These are phyloP conservation scores for Saccharomycopsis phalli DNA, from an alignment of 1,139 yeast genomes.

Conservation along the genomic window DNA sequence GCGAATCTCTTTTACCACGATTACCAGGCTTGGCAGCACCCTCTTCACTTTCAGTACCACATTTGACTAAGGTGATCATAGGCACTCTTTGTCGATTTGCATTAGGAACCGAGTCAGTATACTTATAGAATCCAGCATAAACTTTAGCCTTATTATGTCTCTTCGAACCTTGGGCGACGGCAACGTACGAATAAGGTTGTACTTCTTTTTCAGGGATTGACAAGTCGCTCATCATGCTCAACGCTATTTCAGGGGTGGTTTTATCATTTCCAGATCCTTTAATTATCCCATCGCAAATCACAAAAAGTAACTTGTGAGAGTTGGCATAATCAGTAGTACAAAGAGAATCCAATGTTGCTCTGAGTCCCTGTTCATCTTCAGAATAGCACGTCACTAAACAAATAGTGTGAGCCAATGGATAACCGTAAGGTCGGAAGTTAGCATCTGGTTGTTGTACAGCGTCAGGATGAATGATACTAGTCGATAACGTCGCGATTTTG, in stretches of 20 bases:
- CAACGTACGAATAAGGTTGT: slow-evolving; percentile 75
- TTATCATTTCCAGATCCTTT: slow-evolving; percentile 87
- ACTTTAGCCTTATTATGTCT: slow-evolving; percentile 98
- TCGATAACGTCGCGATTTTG: slow-evolving; percentile 45
- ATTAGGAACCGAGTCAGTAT: slow-evolving; percentile 67
- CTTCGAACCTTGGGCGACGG: slow-evolving; percentile 87
- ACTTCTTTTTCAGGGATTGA: slow-evolving; percentile 65
- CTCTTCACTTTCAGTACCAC: slow-evolving; percentile 86
- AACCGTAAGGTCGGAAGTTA: slow-evolving; percentile 79
- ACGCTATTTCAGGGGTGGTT: slow-evolving; percentile 82
- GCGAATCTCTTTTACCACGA: slow-evolving; percentile 97
- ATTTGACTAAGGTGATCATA: slow-evolving; percentile 70
- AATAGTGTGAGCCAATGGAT: slow-evolving; percentile 78
- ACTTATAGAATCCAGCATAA: slow-evolving; percentile 82
- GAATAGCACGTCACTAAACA: slow-evolving; percentile 90
- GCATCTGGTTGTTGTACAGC: slow-evolving; percentile 83
- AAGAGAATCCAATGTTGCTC: slow-evolving; percentile 83
- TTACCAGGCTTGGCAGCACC: slow-evolving; percentile 85
- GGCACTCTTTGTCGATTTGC: slow-evolving; percentile 90
- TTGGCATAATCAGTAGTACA: slow-evolving; percentile 93
- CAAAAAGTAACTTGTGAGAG: slow-evolving; percentile 77
- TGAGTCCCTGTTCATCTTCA: slow-evolving; percentile 77
- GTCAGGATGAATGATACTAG: slow-evolving; percentile 65
- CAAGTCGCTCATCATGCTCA: slow-evolving; percentile 84
- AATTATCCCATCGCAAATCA: slow-evolving; percentile 87